Percentiles rank a stretch among this genome's conserved stretches.
Conservation (phyloP, 1,284 basidiomycete genomes). For the Xanthoconium separans region DNA sequence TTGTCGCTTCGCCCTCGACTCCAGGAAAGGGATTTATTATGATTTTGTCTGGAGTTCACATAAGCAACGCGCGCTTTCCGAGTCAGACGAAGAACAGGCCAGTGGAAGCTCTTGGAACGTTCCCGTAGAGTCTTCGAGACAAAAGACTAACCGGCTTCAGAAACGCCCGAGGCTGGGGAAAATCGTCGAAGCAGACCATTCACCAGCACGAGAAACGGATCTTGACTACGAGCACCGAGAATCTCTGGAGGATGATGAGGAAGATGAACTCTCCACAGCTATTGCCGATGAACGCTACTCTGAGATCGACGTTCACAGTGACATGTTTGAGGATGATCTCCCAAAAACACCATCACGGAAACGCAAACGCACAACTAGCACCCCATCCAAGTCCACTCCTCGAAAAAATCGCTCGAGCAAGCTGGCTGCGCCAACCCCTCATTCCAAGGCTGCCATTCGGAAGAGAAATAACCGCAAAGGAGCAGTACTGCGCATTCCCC, state of each 20-base stretch:
- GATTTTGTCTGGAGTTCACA: slow-evolving; percentile 58
- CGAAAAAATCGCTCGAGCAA: slow-evolving; percentile 29
- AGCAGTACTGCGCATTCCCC: slow-evolving; percentile 36
- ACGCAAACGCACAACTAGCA: slow-evolving; percentile 31
- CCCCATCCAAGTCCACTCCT: slow-evolving; percentile 33
- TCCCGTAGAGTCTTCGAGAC: slow-evolving; percentile 13
- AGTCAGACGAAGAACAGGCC: slow-evolving; percentile 26
- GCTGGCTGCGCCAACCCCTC: slow-evolving; percentile 61
- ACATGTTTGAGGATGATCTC: slow-evolving; percentile 13
- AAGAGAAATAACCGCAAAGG: slow-evolving; percentile 37
- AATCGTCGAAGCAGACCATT: slow-evolving; percentile 25
- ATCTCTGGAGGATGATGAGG: slow-evolving; percentile 7
- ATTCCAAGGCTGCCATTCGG: slow-evolving; percentile 60
- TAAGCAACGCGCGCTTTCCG: slow-evolving; percentile 37
- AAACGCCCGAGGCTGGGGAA: slow-evolving; percentile 21
- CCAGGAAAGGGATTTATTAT: slow-evolving; percentile 60
- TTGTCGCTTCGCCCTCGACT: slow-evolving; percentile 61
- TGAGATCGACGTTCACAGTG: slow-evolving; percentile 8
- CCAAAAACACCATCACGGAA: slow-evolving; percentile 41
- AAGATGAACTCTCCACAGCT: slow-evolving; percentile 14
- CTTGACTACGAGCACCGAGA: slow-evolving; percentile 22
- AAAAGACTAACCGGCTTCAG: slow-evolving; percentile 3
- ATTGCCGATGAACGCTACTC: slow-evolving; percentile 2
- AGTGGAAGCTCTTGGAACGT: slow-evolving; percentile 32
- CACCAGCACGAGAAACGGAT: slow-evolving; percentile 17